Conservation (phyloP, 140 eudicot genomes). For the Anethum foeniculum region DNA sequence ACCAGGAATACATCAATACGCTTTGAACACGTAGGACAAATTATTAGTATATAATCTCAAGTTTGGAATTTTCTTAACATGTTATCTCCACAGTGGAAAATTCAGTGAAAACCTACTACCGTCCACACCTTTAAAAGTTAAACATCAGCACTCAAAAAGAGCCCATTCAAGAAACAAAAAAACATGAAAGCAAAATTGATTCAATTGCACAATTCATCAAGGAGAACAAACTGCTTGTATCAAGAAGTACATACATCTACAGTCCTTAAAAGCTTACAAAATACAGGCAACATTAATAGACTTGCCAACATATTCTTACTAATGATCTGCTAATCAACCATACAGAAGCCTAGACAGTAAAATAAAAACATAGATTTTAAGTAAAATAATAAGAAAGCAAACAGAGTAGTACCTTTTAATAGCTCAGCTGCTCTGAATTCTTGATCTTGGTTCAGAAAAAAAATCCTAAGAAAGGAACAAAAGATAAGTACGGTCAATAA, state of each 20-base stretch:
- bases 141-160: background rate
- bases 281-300: too few relatives aligned
- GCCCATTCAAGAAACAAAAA: background rate
- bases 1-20: background rate
- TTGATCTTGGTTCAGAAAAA: background rate
- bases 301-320: background rate
- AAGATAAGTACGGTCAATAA: background rate
- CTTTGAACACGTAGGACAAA: background rate
- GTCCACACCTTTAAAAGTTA: background rate
- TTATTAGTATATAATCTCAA: background rate
- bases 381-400: background rate
- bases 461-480: background rate
- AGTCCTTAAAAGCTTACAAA: background rate
- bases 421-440: background rate
- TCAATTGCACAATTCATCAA: too few relatives aligned
- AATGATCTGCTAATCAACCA: background rate
- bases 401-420: background rate
- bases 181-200: background rate
- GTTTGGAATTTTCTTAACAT: background rate
- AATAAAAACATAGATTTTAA: too few relatives aligned
- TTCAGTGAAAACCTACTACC: background rate
- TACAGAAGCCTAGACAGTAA: background rate
- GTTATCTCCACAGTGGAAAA: background rate
- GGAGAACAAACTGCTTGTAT: background rate
- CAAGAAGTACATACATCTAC: background rate